Evolutionary conservation across 805 yeast species (phyloP).

Genomic region (Wickerhamomyces silvicola): DNA sequence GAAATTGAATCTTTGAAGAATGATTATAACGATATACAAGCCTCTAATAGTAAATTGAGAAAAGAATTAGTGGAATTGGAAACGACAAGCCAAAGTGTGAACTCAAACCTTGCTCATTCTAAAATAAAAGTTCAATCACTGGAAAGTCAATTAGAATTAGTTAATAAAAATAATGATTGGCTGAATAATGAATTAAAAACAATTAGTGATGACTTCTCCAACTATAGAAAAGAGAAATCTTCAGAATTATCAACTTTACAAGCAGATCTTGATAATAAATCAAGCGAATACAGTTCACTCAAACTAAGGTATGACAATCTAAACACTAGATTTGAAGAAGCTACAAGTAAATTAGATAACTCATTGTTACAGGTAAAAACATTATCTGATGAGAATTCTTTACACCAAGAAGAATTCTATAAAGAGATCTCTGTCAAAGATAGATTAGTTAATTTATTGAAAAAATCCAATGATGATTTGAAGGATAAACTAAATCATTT

Average conservation of each 20-base stretch:
- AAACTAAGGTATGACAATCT: slow-evolving; percentile 25
- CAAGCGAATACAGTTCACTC: slow-evolving; percentile 25
- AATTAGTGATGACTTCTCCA: slow-evolving; percentile 25
- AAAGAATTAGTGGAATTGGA: slow-evolving; percentile 33
- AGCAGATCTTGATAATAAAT: slow-evolving; percentile 22
- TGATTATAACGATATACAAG: slow-evolving; percentile 33
- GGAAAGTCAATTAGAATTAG: slow-evolving; percentile 36
- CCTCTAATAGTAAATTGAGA: slow-evolving; percentile 32
- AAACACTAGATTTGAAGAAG: slow-evolving; percentile 28
- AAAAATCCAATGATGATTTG: slow-evolving; percentile 46
- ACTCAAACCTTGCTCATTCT: slow-evolving; percentile 23
- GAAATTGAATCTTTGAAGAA: slow-evolving; percentile 28
- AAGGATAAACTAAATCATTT: slow-evolving; percentile 45
- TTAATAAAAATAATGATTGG: slow-evolving; percentile 34
- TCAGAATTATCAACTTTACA: slow-evolving; percentile 21
- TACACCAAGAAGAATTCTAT: slow-evolving; percentile 42
- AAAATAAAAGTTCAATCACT: slow-evolving; percentile 31
- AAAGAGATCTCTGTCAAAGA: slow-evolving; percentile 58
- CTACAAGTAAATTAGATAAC: slow-evolving; percentile 34
- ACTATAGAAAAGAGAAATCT: slow-evolving; percentile 22
- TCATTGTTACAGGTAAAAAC: slow-evolving; percentile 39
- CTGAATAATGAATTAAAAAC: slow-evolving; percentile 33
- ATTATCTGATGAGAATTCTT: slow-evolving; percentile 36
- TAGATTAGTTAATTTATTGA: slow-evolving; percentile 50
- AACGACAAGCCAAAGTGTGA: slow-evolving; percentile 26